These are phyloP conservation scores for Sclerotinia trifoliorum DNA, from an alignment of 2,329 filamentous ascomycete genomes.

Conservation along the genomic window DNA sequence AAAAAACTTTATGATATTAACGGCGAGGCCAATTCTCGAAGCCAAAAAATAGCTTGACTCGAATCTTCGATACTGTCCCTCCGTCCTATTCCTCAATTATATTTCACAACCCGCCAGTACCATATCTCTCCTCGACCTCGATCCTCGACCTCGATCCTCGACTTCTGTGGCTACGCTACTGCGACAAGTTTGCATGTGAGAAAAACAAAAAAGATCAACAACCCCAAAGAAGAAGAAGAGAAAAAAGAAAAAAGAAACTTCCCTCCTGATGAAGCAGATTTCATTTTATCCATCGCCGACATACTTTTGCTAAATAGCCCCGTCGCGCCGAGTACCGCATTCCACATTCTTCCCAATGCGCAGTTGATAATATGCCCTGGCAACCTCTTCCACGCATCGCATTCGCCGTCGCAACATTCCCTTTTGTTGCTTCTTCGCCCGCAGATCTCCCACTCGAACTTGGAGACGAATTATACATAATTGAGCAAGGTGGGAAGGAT, in stretches of 20 bases:
- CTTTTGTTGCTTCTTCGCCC: conserved; percentile 81
- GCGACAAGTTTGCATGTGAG: not conserved
- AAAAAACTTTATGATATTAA: conserved; percentile 13
- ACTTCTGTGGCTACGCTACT: not conserved
- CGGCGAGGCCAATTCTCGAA: conserved; percentile 5
- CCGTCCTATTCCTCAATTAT: not conserved
- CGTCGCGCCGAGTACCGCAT: conserved; percentile 5
- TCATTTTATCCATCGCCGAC: conserved; percentile 9
- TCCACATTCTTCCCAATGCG: conserved; percentile 22
- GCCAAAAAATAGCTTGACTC: not conserved
- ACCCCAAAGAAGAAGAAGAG: not conserved
- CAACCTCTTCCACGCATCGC: conserved; percentile 94
- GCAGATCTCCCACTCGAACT: conserved; percentile 95
- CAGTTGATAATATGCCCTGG: conserved; percentile 73
- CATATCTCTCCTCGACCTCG: not conserved
- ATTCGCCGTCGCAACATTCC: conserved; percentile 94
- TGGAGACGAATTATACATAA: conserved; percentile 97
- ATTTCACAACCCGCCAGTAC: not conserved
- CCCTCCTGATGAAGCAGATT: conserved; percentile 15
- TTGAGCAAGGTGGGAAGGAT: conserved; percentile 84
- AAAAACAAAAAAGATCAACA: not conserved
- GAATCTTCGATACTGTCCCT: not conserved
- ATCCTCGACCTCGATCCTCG: conserved; percentile 2
- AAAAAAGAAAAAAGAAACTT: not conserved
- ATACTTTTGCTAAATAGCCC: conserved; percentile 10